Evolutionary conservation across 306 rosid genomes (phyloP).

Genomic region (Calophaca sinica): DNA sequence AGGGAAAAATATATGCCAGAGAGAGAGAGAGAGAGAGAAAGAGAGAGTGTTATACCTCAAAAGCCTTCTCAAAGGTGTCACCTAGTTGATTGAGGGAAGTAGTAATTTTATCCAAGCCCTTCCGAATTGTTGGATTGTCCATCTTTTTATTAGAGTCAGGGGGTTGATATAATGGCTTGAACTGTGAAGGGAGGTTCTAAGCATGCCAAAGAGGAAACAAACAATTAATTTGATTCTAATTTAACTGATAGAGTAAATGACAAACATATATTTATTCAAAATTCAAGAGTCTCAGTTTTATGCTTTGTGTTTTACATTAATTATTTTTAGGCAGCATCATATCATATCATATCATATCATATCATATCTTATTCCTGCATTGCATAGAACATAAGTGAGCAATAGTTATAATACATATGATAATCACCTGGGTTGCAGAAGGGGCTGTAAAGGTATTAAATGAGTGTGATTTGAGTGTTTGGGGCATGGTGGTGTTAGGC

Average conservation of each 20-base stretch:
- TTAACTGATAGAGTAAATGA: background rate
- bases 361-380: background rate
- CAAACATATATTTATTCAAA: constrained; percentile 20
- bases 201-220: constrained; percentile 32
- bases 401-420: background rate
- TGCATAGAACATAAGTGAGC: constrained; percentile 3
- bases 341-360: background rate
- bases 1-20: constrained; percentile 5
- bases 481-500: constrained; percentile 28
- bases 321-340: background rate
- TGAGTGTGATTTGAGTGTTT: constrained; percentile 50
- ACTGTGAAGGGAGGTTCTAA: constrained; percentile 44
- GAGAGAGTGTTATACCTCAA: constrained; percentile 61
- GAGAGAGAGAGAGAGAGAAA: background rate
- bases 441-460: constrained; percentile 33
- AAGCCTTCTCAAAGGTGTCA: constrained; percentile 93
- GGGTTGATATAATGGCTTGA: constrained; percentile 59
- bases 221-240: constrained; percentile 23
- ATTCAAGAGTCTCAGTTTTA: too few relatives aligned
- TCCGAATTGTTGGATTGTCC: constrained; percentile 74
- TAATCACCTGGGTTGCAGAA: constrained; percentile 64
- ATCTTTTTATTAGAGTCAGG: constrained; percentile 52
- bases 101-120: constrained; percentile 81
- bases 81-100: constrained; percentile 93
- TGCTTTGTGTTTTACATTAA: too few relatives aligned